phyloP scores from a whole-genome alignment of 495 filamentous ascomycete genomes.

The Geoglossum glabrum region DNA sequence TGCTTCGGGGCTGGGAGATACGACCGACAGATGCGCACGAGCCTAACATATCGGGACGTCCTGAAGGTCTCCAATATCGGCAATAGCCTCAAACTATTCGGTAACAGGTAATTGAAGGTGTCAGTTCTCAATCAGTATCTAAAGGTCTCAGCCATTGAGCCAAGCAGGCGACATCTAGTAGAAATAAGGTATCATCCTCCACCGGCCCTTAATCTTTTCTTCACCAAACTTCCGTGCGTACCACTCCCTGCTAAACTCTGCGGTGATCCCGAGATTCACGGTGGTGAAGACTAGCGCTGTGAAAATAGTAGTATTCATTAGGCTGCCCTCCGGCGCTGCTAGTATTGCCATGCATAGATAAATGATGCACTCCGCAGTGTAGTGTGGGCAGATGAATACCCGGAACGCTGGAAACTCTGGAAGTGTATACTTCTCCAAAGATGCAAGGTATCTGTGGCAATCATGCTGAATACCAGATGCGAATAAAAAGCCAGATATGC shows the following conservation, averaged over 20 bases:
- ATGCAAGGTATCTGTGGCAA: conserved; percentile 61
- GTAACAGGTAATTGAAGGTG: conserved; percentile 16
- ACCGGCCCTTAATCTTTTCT: conserved; percentile 41
- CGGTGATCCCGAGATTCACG: conserved; percentile 65
- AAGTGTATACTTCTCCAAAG: conserved; percentile 66
- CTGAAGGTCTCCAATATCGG: conserved; percentile 64
- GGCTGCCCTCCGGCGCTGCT: conserved; percentile 40
- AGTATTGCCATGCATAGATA: conserved; percentile 61
- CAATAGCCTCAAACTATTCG: conserved; percentile 39
- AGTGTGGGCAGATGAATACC: conserved; percentile 67
- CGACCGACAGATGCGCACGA: conserved; percentile 47
- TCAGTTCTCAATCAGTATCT: neutral
- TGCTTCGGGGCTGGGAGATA: conserved; percentile 36
- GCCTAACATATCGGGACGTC: conserved; percentile 88
- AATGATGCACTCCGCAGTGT: conserved; percentile 67
- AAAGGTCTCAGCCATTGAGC: neutral
- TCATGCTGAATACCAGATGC: conserved; percentile 64
- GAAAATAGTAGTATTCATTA: conserved; percentile 54
- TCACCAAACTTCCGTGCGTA: conserved; percentile 61
- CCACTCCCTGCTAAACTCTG: conserved; percentile 58
- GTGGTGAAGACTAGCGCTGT: conserved; percentile 50
- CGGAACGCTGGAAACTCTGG: conserved; percentile 53
- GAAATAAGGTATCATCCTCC: conserved; percentile 68
- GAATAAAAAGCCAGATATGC: conserved; percentile 44
- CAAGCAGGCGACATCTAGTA: conserved; percentile 26